Percentiles rank a stretch among this genome's conserved stretches.
Conservation (phyloP, 768 basidiomycete species). For the Lentinus brumalis region DNA sequence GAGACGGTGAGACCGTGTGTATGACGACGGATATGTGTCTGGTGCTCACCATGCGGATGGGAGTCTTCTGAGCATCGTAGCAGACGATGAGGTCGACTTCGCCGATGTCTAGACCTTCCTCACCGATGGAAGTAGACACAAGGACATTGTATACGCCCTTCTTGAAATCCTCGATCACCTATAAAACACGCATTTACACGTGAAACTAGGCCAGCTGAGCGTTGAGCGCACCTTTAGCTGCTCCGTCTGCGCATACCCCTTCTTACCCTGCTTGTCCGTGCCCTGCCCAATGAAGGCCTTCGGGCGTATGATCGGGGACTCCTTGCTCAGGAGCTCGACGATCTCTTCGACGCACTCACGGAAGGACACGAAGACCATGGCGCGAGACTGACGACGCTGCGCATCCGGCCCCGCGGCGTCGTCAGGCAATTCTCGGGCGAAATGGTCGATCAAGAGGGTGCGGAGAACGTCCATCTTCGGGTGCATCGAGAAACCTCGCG, state of each 20-base stretch:
- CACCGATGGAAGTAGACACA: constrained; percentile 95
- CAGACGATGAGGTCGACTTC: constrained; percentile 96
- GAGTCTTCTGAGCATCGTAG: constrained; percentile 95
- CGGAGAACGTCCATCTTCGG: constrained; percentile 92
- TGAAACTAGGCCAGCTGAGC: not conserved
- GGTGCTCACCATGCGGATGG: constrained; percentile 86
- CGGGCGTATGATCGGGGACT: constrained; percentile 78
- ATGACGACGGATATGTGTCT: not conserved
- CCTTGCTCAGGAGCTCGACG: constrained; percentile 73
- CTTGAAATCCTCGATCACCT: constrained; percentile 91
- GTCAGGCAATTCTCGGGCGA: constrained; percentile 55
- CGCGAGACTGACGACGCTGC: constrained; percentile 53
- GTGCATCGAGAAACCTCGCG: constrained; percentile 63
- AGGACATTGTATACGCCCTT: constrained; percentile 85
- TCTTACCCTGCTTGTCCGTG: constrained; percentile 79
- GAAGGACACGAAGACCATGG: constrained; percentile 95
- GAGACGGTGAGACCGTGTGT: not conserved
- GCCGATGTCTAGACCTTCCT: constrained; percentile 98
- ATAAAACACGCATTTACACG: not conserved
- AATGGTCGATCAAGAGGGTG: constrained; percentile 76
- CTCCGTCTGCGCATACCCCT: constrained; percentile 88
- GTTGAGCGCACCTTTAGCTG: constrained; percentile 70
- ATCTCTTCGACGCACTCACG: constrained; percentile 91
- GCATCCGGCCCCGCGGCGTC: constrained; percentile 34
- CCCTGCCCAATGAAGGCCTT: constrained; percentile 92